These are phyloP conservation scores for Erythrobasidium hasegawianum DNA, from an alignment of 1,284 basidiomycete genomes.

Conservation along the genomic window DNA sequence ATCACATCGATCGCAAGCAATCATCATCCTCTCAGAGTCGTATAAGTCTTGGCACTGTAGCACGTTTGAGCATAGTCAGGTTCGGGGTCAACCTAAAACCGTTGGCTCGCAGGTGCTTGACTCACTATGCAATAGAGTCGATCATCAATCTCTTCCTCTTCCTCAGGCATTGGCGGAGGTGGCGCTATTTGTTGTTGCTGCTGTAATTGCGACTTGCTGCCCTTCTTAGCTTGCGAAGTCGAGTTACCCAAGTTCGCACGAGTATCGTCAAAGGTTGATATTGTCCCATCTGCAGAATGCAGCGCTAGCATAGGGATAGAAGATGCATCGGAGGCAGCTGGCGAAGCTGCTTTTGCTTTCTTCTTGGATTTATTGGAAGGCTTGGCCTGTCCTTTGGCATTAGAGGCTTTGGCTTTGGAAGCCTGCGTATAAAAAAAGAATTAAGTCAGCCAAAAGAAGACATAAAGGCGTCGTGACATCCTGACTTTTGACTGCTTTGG, in stretches of 20 bases:
- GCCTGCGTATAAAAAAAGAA: no score
- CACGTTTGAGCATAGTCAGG: no score
- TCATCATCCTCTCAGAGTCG: conserved; percentile 65
- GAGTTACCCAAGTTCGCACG: background rate
- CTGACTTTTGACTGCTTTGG: conserved; percentile 8
- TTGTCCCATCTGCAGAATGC: background rate
- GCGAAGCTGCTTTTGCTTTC: conserved; percentile 1
- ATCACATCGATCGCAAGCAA: conserved; percentile 83
- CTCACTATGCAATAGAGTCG: conserved; percentile 67
- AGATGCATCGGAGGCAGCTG: background rate
- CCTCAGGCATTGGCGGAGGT: background rate
- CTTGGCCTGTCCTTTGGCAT: conserved; percentile 17
- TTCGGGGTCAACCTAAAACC: no score
- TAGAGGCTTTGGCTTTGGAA: conserved; percentile 15
- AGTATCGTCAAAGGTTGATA: background rate
- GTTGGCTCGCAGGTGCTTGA: no score
- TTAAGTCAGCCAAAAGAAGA: no score
- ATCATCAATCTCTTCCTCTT: conserved; percentile 62
- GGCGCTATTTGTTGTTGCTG: background rate
- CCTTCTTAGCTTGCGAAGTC: no score
- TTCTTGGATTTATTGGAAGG: conserved; percentile 16
- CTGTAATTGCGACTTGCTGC: background rate
- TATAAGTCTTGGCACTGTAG: conserved; percentile 35
- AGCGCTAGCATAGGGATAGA: background rate
- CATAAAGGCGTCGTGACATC: no score